Evolutionary conservation across 2,329 filamentous ascomycete genomes (phyloP).

Genomic region (Dryadomyces quercivorus): DNA sequence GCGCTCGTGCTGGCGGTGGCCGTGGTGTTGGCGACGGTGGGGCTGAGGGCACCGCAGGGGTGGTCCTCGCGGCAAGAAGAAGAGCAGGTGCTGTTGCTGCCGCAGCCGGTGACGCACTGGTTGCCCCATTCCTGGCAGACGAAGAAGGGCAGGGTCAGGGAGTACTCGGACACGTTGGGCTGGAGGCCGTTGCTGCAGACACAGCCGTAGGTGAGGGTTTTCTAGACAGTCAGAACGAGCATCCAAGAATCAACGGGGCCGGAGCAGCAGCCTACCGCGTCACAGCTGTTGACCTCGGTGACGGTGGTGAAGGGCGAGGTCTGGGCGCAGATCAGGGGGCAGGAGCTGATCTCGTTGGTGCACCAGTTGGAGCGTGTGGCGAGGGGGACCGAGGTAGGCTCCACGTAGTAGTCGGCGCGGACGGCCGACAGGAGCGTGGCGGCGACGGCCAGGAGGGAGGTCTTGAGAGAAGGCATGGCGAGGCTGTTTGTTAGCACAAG

Average conservation of each 20-base stretch:
- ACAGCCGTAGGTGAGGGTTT: slow-evolving; percentile 55
- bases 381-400: slow-evolving; percentile 46
- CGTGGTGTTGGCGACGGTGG: slow-evolving; percentile 45
- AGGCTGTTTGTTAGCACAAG: not conserved
- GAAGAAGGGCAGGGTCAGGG: slow-evolving; percentile 66
- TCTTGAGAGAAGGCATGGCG: slow-evolving; percentile 42
- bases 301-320: slow-evolving; percentile 36
- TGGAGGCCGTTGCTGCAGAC: slow-evolving; percentile 53
- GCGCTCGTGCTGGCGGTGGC: slow-evolving; percentile 27
- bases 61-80: slow-evolving; percentile 49
- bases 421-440: slow-evolving; percentile 38
- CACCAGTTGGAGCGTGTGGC: slow-evolving; percentile 51
- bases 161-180: slow-evolving; percentile 67
- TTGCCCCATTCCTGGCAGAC: slow-evolving; percentile 59
- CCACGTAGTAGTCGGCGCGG: slow-evolving; percentile 46
- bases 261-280: slow-evolving; percentile 39
- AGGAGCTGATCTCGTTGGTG: slow-evolving; percentile 45
- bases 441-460: slow-evolving; percentile 40
- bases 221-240: slow-evolving; percentile 21
- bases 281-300: slow-evolving; percentile 51
- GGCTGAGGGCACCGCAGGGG: slow-evolving; percentile 60
- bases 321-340: slow-evolving; percentile 63
- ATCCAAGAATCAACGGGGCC: not conserved
- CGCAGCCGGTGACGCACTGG: slow-evolving; percentile 52
- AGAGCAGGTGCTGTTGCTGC: slow-evolving; percentile 44